These are phyloP conservation scores for Hypomyces rosellus DNA, from an alignment of 2,329 filamentous ascomycete genomes.

Conservation along the genomic window DNA sequence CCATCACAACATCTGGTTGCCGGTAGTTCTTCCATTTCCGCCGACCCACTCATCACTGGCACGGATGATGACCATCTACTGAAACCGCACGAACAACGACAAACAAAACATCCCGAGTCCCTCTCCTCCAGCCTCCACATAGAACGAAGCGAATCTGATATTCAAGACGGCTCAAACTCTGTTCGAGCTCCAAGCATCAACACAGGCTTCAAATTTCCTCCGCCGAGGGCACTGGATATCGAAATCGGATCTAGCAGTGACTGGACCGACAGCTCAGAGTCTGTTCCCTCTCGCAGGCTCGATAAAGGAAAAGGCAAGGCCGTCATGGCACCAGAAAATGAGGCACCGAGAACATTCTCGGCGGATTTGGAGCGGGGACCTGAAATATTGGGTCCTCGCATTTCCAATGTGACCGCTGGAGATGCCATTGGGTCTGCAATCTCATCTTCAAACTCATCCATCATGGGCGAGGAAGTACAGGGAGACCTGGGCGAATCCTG, in stretches of 20 bases:
- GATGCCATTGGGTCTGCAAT: constrained; percentile 49
- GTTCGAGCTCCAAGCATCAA: too few species aligned
- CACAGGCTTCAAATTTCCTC: too few species aligned
- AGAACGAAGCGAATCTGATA: constrained; percentile 38
- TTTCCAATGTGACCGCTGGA: constrained; percentile 43
- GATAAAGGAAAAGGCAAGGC: constrained; percentile 48
- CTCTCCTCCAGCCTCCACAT: constrained; percentile 46
- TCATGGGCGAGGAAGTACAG: constrained; percentile 58
- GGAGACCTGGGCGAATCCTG: constrained; percentile 70
- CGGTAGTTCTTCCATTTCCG: constrained; percentile 28
- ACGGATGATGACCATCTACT: constrained; percentile 47
- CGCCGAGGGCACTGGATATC: constrained; percentile 18
- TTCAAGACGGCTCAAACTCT: constrained; percentile 22
- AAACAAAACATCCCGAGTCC: constrained; percentile 36
- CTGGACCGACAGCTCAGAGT: background rate
- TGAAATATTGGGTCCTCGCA: constrained; percentile 36
- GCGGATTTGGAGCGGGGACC: constrained; percentile 51
- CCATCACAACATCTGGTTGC: constrained; percentile 42
- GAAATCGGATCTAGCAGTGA: constrained; percentile 4
- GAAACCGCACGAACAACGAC: constrained; percentile 43
- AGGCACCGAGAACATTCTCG: constrained; percentile 34
- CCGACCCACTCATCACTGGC: constrained; percentile 32
- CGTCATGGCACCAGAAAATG: constrained; percentile 37
- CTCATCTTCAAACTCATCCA: constrained; percentile 53
- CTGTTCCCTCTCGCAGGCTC: background rate